A percentile compares a stretch with the other conserved stretches of the same genome.
Evolutionary conservation across 441 rosid species (phyloP).

Genomic region (Arabidopsis lyrata): DNA sequence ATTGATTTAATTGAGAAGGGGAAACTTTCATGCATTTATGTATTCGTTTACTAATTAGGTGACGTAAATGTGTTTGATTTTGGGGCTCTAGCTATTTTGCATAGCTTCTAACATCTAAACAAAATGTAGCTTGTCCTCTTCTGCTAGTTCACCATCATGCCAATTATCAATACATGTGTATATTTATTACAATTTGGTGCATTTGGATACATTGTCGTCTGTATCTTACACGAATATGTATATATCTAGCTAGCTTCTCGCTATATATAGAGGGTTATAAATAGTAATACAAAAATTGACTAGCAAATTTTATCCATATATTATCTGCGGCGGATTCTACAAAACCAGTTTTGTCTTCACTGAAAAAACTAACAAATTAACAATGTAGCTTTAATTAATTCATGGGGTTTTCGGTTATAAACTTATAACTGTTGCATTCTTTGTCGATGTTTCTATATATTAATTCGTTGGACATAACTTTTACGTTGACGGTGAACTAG

Average conservation of each 20-base stretch:
- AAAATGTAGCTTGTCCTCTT: slow-evolving; percentile 36
- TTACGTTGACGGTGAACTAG: no score
- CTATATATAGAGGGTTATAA: background rate
- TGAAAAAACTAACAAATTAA: no score
- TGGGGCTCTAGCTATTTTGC: slow-evolving; percentile 30
- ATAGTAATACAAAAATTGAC: background rate
- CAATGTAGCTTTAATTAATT: no score
- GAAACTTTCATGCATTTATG: slow-evolving; percentile 12
- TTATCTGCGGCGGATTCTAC: no score
- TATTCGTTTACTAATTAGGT: background rate
- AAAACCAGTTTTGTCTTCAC: no score
- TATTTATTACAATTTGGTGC: slow-evolving; percentile 21
- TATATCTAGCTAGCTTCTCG: background rate
- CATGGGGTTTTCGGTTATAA: no score
- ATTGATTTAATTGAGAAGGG: background rate
- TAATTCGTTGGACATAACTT: no score
- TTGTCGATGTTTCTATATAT: no score
- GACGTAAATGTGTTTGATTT: slow-evolving; percentile 16
- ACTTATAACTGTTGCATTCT: no score
- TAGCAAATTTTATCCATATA: no score
- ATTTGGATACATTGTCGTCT: background rate
- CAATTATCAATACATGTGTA: slow-evolving; percentile 28
- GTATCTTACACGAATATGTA: slow-evolving; percentile 1
- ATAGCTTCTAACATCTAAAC: slow-evolving; percentile 35
- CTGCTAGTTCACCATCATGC: slow-evolving; percentile 31